These are phyloP conservation scores for Penicillium olsonii DNA, from an alignment of 2,329 filamentous ascomycete species.

Conservation along the genomic window DNA sequence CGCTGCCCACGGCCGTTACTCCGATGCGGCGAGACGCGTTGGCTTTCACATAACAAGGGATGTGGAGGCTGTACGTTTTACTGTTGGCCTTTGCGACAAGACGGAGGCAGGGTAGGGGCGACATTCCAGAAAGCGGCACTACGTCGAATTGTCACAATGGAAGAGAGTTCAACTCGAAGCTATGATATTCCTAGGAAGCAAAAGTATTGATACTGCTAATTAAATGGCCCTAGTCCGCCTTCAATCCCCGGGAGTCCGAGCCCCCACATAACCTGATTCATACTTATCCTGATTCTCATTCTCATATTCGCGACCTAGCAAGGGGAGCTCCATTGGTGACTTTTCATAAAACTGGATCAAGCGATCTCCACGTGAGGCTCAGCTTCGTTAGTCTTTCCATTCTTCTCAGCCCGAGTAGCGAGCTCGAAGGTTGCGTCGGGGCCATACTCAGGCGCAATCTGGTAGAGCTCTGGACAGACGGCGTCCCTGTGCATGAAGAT, in stretches of 20 bases:
- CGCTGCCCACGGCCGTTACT: constrained; percentile 57
- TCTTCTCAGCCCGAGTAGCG: not conserved
- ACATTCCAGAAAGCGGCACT: constrained; percentile 15
- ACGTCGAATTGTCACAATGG: too few species aligned
- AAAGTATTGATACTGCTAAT: not conserved
- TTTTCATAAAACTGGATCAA: not conserved
- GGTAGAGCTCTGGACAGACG: constrained; percentile 52
- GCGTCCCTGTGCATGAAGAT: constrained; percentile 53
- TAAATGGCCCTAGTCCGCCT: not conserved
- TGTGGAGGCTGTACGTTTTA: constrained; percentile 49
- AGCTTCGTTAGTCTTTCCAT: not conserved
- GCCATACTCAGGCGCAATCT: not conserved
- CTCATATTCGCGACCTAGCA: not conserved
- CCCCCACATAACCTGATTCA: not conserved
- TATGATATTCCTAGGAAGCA: too few species aligned
- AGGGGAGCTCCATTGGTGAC: too few species aligned
- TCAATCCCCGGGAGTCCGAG: not conserved
- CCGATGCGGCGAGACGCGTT: constrained; percentile 67
- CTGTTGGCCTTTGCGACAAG: constrained; percentile 13
- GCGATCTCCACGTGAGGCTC: not conserved
- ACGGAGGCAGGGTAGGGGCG: constrained; percentile 5
- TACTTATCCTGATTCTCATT: not conserved
- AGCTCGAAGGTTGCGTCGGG: not conserved
- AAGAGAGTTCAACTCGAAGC: too few species aligned
- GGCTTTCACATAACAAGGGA: constrained; percentile 69